Base-by-base conservation (phyloP, 169 alveolate species). In the Plasmodium berghei region DNA sequence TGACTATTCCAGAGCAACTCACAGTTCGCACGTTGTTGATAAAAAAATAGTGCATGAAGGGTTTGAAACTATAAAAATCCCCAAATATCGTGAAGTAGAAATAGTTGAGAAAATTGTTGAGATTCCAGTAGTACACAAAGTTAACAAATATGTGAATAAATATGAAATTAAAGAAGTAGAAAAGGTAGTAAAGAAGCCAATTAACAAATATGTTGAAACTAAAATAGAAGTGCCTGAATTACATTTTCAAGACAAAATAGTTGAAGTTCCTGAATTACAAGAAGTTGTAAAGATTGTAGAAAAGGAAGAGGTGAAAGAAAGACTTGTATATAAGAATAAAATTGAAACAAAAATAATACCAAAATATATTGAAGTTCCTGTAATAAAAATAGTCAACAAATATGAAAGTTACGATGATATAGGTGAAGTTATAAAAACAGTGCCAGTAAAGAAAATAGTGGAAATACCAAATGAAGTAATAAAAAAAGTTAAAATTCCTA, bases 251-350 rank as follows among this genome's bases (percentile, higher is more conserved):
- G 96, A 93, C 54, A 89, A 75, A 73, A 92, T 93, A 12, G 94
- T 93, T 1, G 96, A 93, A 61, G 96, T 93, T 9, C 96, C 96
- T 10, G 96, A 93, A 71, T 73, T 92, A 72, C 96, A 93, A 72
- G 96, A 93, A 58, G 52, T 93, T 26, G 88, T 93, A 40, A 93
- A 93, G 59, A 75, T 94, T 6, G 93, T 93, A 0, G 91, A 88
- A 54, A 92, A 88, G 61, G 90, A 91, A 16, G 96, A 93, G 54
- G 87, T 93, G 0, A 91, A 89, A 64, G 96, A 93, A 61, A 85
- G 94, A 55, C 88, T 92, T 16, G 92, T 92, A 63, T 93, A 93
- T 62, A 91, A 90, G 61, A 94, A 94, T 34, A 93, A 92, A 80
- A 88, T 93, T 40, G 95, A 93, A 66, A 93, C 92, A 24, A 93